A percentile compares a stretch with the other conserved stretches of the same genome.
phyloP scores from a whole-genome alignment of 2,329 filamentous ascomycete species.

The Penicillium verrucosum region DNA sequence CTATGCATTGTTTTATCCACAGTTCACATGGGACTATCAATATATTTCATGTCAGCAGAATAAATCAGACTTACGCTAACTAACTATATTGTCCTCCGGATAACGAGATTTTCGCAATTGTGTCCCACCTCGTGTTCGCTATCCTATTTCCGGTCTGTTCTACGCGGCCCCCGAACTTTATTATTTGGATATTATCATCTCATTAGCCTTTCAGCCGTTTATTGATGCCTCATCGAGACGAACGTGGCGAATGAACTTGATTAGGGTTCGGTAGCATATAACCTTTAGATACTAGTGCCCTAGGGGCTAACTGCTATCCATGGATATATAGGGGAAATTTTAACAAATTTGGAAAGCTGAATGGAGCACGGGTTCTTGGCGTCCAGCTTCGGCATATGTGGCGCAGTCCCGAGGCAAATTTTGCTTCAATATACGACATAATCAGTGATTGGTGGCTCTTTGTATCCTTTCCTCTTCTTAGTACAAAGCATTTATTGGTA shows the following conservation, averaged over 20 bases:
- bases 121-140: background rate
- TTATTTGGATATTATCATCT: background rate
- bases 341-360: too few relatives aligned
- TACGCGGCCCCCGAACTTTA: background rate
- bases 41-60: too few relatives aligned
- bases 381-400: background rate
- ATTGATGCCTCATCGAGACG: background rate
- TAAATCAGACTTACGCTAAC: too few relatives aligned
- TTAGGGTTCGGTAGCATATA: background rate
- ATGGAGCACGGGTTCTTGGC: background rate
- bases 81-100: too few relatives aligned
- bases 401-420: background rate
- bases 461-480: background rate
- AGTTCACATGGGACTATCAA: background rate
- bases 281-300: too few relatives aligned
- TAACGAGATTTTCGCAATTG: background rate
- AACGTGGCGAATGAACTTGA: background rate
- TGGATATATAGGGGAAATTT: too few relatives aligned
- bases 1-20: background rate
- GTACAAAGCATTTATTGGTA: background rate
- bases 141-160: background rate
- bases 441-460: background rate
- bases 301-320: too few relatives aligned
- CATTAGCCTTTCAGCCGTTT: background rate
- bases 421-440: background rate